These are phyloP conservation scores for Zoysia matrella DNA, from an alignment of 202 grass and related monocot genomes.

Conservation along the genomic window DNA sequence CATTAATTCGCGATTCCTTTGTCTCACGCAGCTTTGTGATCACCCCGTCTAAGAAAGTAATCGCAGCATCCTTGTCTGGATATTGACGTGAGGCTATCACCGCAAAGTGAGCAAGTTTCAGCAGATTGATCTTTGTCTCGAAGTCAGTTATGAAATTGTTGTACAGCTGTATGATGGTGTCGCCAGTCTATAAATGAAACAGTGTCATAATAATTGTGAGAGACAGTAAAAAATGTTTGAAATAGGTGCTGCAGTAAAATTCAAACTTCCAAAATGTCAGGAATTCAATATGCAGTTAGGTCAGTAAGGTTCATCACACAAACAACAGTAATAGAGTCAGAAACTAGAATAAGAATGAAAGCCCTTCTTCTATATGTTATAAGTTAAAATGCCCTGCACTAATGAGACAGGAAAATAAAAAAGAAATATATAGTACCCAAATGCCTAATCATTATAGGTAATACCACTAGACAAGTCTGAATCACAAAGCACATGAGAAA, in stretches of 20 bases:
- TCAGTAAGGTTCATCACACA: not conserved
- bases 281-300: not conserved
- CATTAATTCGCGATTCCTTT: slow-evolving; percentile 64
- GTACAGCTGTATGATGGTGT: slow-evolving; percentile 92
- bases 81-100: slow-evolving; percentile 83
- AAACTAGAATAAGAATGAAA: not conserved
- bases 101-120: slow-evolving; percentile 89
- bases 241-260: not conserved
- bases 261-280: not conserved
- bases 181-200: slow-evolving; percentile 59
- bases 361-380: not conserved
- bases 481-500: not conserved
- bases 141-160: slow-evolving; percentile 94
- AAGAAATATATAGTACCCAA: not conserved
- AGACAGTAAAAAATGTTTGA: not conserved
- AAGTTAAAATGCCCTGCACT: not conserved
- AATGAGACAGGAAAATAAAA: not conserved
- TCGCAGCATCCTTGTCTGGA: slow-evolving; percentile 77
- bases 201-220: not conserved
- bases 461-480: not conserved
- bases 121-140: slow-evolving; percentile 90
- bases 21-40: slow-evolving; percentile 76
- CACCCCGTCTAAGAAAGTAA: slow-evolving; percentile 78
- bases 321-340: not conserved
- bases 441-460: not conserved